Percentiles rank a stretch among this genome's conserved stretches.
Conservation (phyloP, 2,329 filamentous ascomycete species). For the Aspergillus candidus region DNA sequence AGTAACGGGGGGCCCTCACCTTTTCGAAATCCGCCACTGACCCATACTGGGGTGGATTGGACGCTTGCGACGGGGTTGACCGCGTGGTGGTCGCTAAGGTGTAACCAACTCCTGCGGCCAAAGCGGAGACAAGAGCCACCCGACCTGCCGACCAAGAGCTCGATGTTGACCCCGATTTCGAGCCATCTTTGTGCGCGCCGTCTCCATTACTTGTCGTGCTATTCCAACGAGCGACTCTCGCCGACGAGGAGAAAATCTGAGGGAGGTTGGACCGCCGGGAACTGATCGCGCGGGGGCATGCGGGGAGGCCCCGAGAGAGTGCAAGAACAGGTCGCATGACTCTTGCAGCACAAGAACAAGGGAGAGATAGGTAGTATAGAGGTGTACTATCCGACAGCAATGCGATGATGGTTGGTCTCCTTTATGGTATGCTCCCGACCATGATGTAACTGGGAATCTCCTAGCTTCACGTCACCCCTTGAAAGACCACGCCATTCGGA, state of each 20-base stretch:
- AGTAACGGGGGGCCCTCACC: slow-evolving; percentile 15
- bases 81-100: slow-evolving; percentile 41
- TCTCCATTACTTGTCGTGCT: slow-evolving; percentile 7
- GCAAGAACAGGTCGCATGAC: slow-evolving; percentile 19
- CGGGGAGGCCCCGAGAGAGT: slow-evolving; percentile 21
- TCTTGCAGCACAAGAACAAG: slow-evolving; percentile 2
- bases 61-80: slow-evolving; percentile 11
- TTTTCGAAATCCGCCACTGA: slow-evolving; percentile 35
- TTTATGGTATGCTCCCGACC: too few relatives aligned
- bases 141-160: slow-evolving; percentile 43
- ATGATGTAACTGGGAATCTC: too few relatives aligned
- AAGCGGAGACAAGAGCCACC: slow-evolving; percentile 44
- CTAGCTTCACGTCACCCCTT: too few relatives aligned
- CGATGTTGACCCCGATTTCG: slow-evolving; percentile 6
- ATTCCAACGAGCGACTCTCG: slow-evolving; percentile 13
- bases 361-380: neutral
- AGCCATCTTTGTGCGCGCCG: slow-evolving; percentile 11
- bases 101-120: slow-evolving; percentile 50
- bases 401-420: neutral
- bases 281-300: slow-evolving; percentile 18
- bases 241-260: slow-evolving; percentile 3
- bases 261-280: slow-evolving; percentile 17
- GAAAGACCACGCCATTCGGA: too few relatives aligned
- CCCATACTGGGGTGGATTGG: slow-evolving; percentile 32
- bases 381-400: neutral